phyloP scores from a whole-genome alignment of 768 basidiomycete genomes.

The Kondoa malvinella region DNA sequence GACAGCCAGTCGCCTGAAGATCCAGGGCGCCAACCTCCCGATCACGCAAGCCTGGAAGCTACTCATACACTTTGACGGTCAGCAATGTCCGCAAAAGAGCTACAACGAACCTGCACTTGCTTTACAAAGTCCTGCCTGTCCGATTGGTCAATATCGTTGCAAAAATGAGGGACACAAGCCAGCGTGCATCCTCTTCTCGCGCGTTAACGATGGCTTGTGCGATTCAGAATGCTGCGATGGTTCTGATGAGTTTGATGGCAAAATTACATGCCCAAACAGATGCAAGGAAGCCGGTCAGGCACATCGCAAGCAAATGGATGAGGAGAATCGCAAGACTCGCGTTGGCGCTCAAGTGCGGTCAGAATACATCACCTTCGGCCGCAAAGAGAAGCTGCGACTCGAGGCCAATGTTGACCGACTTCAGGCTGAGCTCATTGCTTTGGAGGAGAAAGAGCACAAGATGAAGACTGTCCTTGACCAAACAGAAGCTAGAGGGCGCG shows the following conservation, averaged over 20 bases:
- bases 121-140: conserved; percentile 19
- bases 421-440: conserved; percentile 40
- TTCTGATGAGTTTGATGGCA: conserved; percentile 66
- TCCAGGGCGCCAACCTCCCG: conserved; percentile 37
- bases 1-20: conserved; percentile 47
- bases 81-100: background rate
- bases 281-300: conserved; percentile 60
- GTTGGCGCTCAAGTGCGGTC: conserved; percentile 88
- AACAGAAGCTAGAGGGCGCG: conserved; percentile 59
- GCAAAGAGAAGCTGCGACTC: conserved; percentile 72
- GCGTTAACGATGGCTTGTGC: conserved; percentile 84
- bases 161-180: conserved; percentile 76
- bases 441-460: conserved; percentile 37
- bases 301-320: conserved; percentile 50
- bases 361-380: conserved; percentile 69
- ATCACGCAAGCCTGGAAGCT: conserved; percentile 34
- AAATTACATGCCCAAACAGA: conserved; percentile 48
- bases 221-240: conserved; percentile 91
- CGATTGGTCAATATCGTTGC: conserved; percentile 50
- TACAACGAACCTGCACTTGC: conserved; percentile 9
- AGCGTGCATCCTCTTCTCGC: conserved; percentile 53
- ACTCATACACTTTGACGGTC: conserved; percentile 25
- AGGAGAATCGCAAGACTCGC: conserved; percentile 57
- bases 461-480: conserved; percentile 62
- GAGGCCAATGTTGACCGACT: conserved; percentile 46